Evolutionary conservation across 2,329 filamentous ascomycete genomes (phyloP).

Genomic region (Cladosporium halotolerans): DNA sequence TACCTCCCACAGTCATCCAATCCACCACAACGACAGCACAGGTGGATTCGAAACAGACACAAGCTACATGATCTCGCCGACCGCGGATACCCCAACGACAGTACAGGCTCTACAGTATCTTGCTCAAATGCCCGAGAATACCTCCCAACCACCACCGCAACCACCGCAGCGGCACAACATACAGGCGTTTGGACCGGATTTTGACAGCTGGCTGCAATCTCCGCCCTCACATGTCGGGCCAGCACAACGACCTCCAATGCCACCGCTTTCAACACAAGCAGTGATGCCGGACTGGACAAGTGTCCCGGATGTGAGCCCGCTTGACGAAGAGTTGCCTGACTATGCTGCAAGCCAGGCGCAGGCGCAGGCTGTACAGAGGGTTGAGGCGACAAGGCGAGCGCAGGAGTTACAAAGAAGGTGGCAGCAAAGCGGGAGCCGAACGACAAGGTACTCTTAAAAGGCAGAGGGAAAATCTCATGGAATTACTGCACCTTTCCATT

Average conservation of each 20-base stretch:
- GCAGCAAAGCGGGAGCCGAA: slow-evolving; percentile 25
- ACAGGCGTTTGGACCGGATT: slow-evolving; percentile 9
- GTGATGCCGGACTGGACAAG: slow-evolving; percentile 6
- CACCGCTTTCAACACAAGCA: background rate
- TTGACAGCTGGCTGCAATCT: slow-evolving; percentile 20
- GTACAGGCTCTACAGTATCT: slow-evolving; percentile 22
- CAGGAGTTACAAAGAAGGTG: slow-evolving; percentile 41
- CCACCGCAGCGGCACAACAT: background rate
- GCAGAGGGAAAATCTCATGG: background rate
- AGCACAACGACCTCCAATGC: slow-evolving; percentile 9
- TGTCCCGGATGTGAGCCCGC: slow-evolving; percentile 19
- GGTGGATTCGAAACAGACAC: no score
- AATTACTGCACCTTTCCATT: no score
- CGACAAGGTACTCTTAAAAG: slow-evolving; percentile 1
- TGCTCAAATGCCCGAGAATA: slow-evolving; percentile 20
- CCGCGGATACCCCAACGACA: slow-evolving; percentile 23
- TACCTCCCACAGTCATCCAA: background rate
- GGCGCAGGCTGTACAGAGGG: slow-evolving; percentile 34
- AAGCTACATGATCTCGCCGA: slow-evolving; percentile 17
- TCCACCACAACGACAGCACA: background rate
- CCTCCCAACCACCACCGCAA: background rate
- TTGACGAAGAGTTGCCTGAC: slow-evolving; percentile 37
- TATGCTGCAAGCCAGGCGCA: slow-evolving; percentile 44
- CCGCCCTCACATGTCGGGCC: slow-evolving; percentile 2
- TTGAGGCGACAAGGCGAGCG: slow-evolving; percentile 38